A percentile compares a stretch with the other conserved stretches of the same genome.
Conservation (phyloP, 176 grass and related monocot genomes). For the Raddia distichophylla region DNA sequence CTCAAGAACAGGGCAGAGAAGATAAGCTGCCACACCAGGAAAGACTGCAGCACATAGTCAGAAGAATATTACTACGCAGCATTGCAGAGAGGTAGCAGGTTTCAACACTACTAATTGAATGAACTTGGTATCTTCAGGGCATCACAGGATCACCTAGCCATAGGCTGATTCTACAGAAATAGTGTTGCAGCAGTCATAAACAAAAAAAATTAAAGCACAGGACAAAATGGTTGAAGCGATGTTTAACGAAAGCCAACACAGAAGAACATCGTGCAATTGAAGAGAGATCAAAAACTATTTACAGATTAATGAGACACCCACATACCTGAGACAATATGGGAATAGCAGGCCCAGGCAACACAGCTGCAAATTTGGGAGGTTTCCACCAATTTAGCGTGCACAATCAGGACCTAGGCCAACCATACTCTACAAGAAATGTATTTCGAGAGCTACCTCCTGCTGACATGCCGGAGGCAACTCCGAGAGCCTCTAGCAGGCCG, state of each 20-base stretch:
- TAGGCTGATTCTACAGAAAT: background rate
- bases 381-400: constrained; percentile 11
- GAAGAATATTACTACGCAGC: constrained; percentile 7
- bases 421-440: background rate
- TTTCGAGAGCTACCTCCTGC: constrained; percentile 59
- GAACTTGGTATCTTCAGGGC: background rate
- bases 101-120: constrained; percentile 1
- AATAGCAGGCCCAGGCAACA: constrained; percentile 91
- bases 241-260: background rate
- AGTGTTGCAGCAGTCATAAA: background rate
- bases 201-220: background rate
- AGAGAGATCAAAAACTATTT: background rate
- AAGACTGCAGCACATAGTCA: constrained; percentile 68
- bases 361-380: constrained; percentile 54
- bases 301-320: constrained; percentile 17
- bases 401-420: background rate
- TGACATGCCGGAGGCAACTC: constrained; percentile 85
- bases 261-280: background rate
- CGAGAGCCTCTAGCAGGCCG: constrained; percentile 84
- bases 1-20: constrained; percentile 77
- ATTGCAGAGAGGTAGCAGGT: background rate
- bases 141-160: background rate
- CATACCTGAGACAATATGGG: constrained; percentile 94
- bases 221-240: background rate
- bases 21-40: constrained; percentile 92